phyloP scores from a whole-genome alignment of 164 flowering plant genomes.

The Magnolia kwangsiensis region DNA sequence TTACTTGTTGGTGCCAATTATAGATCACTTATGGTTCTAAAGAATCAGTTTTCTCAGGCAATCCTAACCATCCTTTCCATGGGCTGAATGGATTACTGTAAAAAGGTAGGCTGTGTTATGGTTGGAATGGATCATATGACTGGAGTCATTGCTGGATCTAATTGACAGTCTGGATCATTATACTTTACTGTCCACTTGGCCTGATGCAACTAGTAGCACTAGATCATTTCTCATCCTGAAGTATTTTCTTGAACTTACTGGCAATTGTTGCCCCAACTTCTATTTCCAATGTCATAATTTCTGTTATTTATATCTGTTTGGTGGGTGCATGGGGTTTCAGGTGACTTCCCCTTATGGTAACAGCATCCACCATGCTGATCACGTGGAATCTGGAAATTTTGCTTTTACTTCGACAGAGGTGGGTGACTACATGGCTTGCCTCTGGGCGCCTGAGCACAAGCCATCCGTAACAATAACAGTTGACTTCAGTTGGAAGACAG shows the following conservation, averaged over 20 bases:
- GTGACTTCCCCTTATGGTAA: conserved; percentile 64
- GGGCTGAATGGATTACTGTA: too few relatives aligned
- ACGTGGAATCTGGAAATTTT: conserved; percentile 54
- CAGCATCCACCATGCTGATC: conserved; percentile 49
- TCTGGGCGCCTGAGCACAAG: conserved; percentile 48
- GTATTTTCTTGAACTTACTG: neutral
- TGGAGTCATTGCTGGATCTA: neutral
- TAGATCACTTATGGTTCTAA: neutral
- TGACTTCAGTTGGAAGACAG: conserved; percentile 80
- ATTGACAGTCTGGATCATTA: neutral
- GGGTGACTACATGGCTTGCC: conserved; percentile 69
- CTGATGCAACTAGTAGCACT: neutral
- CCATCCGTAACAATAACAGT: conserved; percentile 34
- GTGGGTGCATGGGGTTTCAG: conserved; percentile 25
- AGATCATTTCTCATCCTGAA: conserved; percentile 2
- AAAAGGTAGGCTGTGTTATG: too few relatives aligned
- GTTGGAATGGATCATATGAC: neutral
- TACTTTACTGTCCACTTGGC: too few relatives aligned
- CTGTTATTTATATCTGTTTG: neutral
- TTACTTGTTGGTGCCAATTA: neutral
- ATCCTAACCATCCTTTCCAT: neutral
- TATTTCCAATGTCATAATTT: neutral
- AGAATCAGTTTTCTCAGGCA: neutral
- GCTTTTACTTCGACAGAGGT: conserved; percentile 69
- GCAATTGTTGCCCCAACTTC: neutral